These are phyloP conservation scores for Xylariaceae sp. DNA, from an alignment of 2,329 filamentous ascomycete species.

Conservation along the genomic window DNA sequence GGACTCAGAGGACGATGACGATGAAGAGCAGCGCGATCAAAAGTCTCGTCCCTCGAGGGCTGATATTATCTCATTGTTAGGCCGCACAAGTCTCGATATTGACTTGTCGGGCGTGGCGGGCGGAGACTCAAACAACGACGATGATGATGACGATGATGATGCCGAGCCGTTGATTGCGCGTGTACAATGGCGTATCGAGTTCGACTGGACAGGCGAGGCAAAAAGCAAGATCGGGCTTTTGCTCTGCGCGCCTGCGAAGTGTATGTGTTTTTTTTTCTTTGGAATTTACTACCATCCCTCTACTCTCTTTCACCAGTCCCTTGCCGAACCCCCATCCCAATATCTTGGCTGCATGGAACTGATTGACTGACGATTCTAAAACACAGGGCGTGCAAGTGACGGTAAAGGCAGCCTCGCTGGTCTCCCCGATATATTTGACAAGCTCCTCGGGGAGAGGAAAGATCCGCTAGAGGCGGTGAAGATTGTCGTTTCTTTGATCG, in stretches of 20 bases:
- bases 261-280: slow-evolving; percentile 42
- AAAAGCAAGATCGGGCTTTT: slow-evolving; percentile 51
- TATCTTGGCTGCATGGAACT: neutral
- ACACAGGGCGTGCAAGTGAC: slow-evolving; percentile 56
- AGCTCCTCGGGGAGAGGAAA: slow-evolving; percentile 50
- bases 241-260: slow-evolving; percentile 54
- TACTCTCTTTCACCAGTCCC: neutral
- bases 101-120: slow-evolving; percentile 33
- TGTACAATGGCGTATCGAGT: slow-evolving; percentile 57
- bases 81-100: slow-evolving; percentile 45
- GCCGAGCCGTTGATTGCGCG: slow-evolving; percentile 40
- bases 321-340: neutral
- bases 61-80: slow-evolving; percentile 50
- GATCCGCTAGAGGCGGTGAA: slow-evolving; percentile 52
- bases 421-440: slow-evolving; percentile 56
- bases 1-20: slow-evolving; percentile 6
- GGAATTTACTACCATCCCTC: neutral
- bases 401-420: slow-evolving; percentile 49
- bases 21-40: slow-evolving; percentile 8
- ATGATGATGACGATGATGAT: slow-evolving; percentile 28
- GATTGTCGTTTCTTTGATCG: slow-evolving; percentile 55
- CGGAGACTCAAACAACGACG: slow-evolving; percentile 14
- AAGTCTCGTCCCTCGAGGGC: slow-evolving; percentile 29
- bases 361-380: neutral
- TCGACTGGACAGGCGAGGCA: slow-evolving; percentile 70